phyloP scores from a whole-genome alignment of 2,329 filamentous ascomycete genomes.

The Macroventuria anomochaeta region DNA sequence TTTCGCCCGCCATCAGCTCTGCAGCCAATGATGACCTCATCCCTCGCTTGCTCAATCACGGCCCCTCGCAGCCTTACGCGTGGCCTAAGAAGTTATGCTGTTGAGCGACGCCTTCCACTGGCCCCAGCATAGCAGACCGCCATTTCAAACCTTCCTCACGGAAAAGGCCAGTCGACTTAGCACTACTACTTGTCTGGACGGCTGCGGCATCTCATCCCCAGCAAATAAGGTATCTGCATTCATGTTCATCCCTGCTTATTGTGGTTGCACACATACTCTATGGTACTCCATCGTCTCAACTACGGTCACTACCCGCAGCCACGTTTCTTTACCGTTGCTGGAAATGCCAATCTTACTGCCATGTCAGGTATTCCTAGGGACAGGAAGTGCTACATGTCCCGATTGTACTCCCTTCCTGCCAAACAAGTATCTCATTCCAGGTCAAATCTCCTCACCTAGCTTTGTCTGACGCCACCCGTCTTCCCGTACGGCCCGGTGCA shows the following conservation, averaged over 20 bases:
- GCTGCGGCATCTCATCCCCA: conserved; percentile 25
- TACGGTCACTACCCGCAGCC: conserved; percentile 24
- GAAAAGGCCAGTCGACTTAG: conserved; percentile 23
- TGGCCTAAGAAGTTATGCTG: conserved; percentile 14
- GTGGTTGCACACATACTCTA: conserved; percentile 25
- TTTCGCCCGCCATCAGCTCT: not conserved
- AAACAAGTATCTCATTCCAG: conserved; percentile 37
- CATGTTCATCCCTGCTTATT: conserved; percentile 24
- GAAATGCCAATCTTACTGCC: conserved; percentile 24
- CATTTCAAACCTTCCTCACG: conserved; percentile 29
- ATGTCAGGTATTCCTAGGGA: conserved; percentile 18
- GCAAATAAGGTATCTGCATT: conserved; percentile 15
- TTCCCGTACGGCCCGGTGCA: conserved; percentile 46
- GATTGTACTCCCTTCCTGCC: conserved; percentile 28
- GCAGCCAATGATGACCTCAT: conserved; percentile 7
- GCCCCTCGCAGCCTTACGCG: conserved; percentile 18
- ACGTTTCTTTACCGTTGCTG: conserved; percentile 38
- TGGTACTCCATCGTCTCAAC: conserved; percentile 20
- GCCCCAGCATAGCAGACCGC: conserved; percentile 34
- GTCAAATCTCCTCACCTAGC: conserved; percentile 29
- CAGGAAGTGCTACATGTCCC: conserved; percentile 24
- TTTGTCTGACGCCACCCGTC: conserved; percentile 39
- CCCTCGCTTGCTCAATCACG: conserved; percentile 12
- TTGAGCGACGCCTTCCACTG: conserved; percentile 15
- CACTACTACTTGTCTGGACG: conserved; percentile 12